These are phyloP conservation scores for Fraxinus cuspidata DNA, from an alignment of 257 asterid genomes.

Conservation along the genomic window DNA sequence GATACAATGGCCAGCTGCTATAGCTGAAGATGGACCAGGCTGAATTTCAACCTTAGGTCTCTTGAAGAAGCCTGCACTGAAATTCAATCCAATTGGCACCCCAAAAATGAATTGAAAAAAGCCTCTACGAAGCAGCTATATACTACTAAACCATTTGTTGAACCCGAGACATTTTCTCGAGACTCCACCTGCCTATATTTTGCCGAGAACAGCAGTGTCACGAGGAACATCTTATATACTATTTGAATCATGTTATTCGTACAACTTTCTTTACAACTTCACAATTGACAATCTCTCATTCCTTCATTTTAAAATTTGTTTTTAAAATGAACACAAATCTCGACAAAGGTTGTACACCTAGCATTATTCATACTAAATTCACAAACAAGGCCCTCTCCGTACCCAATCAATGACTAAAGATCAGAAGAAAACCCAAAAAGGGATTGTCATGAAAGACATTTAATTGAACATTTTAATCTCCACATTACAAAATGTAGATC, in stretches of 20 bases:
- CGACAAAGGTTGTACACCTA: too few species aligned
- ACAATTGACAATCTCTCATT: too few species aligned
- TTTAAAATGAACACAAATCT: too few species aligned
- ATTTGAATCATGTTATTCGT: too few species aligned
- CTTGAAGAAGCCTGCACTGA: background rate
- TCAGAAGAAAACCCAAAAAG: background rate
- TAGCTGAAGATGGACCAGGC: background rate
- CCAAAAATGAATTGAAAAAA: too few species aligned
- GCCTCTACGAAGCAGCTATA: too few species aligned
- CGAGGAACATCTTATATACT: too few species aligned
- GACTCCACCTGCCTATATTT: conserved; percentile 22
- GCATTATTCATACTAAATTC: background rate
- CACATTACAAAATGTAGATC: background rate
- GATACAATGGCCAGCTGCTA: background rate
- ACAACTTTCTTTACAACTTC: too few species aligned
- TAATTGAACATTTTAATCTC: background rate
- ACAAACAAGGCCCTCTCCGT: background rate
- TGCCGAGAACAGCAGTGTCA: too few species aligned
- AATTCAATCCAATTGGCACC: background rate
- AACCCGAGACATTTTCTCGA: conserved; percentile 9
- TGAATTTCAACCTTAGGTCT: background rate
- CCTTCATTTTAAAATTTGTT: too few species aligned
- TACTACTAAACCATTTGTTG: too few species aligned
- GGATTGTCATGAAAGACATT: background rate
- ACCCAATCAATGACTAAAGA: background rate